Base-by-base conservation (phyloP, 176 grass and related monocot genomes). In the Melocanna baccifera region DNA sequence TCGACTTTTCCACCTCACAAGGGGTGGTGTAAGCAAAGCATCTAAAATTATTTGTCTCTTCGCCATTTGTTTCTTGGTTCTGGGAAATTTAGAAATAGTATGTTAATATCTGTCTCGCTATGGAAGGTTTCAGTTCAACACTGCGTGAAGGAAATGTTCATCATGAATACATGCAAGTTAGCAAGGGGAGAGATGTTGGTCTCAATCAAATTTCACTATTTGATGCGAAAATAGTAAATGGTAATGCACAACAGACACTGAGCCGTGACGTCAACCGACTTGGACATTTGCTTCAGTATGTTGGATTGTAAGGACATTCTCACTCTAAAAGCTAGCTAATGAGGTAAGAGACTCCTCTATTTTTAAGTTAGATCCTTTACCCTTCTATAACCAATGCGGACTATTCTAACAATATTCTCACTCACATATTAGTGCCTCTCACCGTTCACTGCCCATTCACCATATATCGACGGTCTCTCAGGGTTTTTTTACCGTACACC, bases 101-200 rank as follows among this genome's bases (percentile, higher is more conserved):
- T 85, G 34, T 10, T 82, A 59, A 83, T 37, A 46, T 36, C 7
- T 28, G 5, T 36, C 13, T 39, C 46, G 73, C 48, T 83, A 76
- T 84, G 19, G 3, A 19, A 98, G 93, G 96, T 62, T 98, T 98
- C 65, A 98, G 95, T 83, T 98, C 96, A 73, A 98, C 93, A 53
- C 52, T 95, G 82, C 91, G 93, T 52, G 93, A 95, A 90, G 96
- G 96, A 78, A 98, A 94, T 50, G 96, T 95, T 58, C 93, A 98
- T 92, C 93, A 95, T 73, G 96, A 98, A 82, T 98, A 98, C 81
- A 92, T 98, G 91, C 96, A 98, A 94, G 93, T 98, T 88, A 91
- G 96, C 86, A 98, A 98, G 86, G 96, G 96, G 57, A 95, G 89
- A 85, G 96, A 98, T 81, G 96, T 94, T 25, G 91, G 93, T 85